phyloP scores from a whole-genome alignment of 345 rosid species.

The Salix dunnii region DNA sequence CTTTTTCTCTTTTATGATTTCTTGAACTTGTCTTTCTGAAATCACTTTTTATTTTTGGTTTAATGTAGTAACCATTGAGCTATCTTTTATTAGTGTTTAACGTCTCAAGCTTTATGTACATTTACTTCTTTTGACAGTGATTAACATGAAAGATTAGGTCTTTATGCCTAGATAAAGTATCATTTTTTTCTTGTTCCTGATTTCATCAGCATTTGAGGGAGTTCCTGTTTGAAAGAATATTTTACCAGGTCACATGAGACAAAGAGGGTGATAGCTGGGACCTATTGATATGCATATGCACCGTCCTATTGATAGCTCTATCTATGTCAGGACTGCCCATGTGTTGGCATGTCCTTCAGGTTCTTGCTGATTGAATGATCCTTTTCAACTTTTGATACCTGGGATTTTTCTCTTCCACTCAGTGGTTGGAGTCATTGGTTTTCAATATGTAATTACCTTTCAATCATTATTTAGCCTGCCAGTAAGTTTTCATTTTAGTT shows the following conservation, averaged over 20 bases:
- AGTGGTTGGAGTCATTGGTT: background rate
- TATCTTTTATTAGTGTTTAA: background rate
- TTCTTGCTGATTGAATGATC: background rate
- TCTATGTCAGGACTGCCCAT: conserved; percentile 15
- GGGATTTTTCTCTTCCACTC: background rate
- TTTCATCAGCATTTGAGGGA: background rate
- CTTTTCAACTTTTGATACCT: background rate
- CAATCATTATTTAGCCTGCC: background rate
- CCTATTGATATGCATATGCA: background rate
- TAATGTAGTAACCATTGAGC: background rate
- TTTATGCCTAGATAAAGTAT: background rate
- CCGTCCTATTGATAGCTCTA: conserved; percentile 4
- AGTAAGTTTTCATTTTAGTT: background rate
- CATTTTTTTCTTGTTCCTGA: background rate
- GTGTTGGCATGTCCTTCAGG: conserved; percentile 7
- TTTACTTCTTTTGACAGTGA: background rate
- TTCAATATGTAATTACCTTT: background rate
- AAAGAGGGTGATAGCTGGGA: conserved; percentile 9
- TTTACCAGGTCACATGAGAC: conserved; percentile 1
- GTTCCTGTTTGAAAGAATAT: background rate
- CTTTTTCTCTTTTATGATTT: background rate
- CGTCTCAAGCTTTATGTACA: background rate
- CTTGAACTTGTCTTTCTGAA: background rate
- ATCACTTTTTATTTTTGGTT: background rate
- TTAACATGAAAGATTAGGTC: background rate